A percentile compares a stretch with the other conserved stretches of the same genome.
These are phyloP conservation scores for Brettanomyces anomalus DNA, from an alignment of 805 yeast genomes.

Conservation along the genomic window DNA sequence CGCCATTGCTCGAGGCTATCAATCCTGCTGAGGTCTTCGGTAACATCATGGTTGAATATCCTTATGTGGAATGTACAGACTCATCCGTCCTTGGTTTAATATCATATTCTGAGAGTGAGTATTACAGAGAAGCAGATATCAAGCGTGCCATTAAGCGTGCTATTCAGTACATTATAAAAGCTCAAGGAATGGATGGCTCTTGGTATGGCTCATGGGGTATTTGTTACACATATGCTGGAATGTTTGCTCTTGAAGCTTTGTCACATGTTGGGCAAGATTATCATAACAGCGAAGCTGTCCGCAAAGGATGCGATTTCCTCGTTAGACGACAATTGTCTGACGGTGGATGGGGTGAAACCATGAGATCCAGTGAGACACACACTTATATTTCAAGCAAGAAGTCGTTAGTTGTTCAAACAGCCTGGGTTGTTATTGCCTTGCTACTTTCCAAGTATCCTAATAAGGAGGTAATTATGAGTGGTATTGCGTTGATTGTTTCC, in stretches of 20 bases:
- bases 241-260: constrained; percentile 96
- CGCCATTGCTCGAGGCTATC: constrained; percentile 62
- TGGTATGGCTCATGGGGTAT: constrained; percentile 99
- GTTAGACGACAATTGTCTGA: constrained; percentile 67
- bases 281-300: constrained; percentile 49
- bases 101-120: constrained; percentile 58
- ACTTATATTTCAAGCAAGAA: constrained; percentile 53
- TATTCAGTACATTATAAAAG: constrained; percentile 54
- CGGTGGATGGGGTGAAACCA: constrained; percentile 98
- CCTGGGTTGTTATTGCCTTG: constrained; percentile 86
- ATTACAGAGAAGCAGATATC: constrained; percentile 61
- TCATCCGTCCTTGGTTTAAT: constrained; percentile 85
- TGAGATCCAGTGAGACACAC: constrained; percentile 79
- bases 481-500: constrained; percentile 50
- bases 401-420: constrained; percentile 78
- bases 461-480: constrained; percentile 48
- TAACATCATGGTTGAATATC: constrained; percentile 96
- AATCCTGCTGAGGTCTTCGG: constrained; percentile 98
- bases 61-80: constrained; percentile 97
- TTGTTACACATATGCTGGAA: constrained; percentile 89
- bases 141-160: constrained; percentile 66
- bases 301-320: constrained; percentile 78
- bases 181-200: constrained; percentile 76
- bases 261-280: constrained; percentile 59
- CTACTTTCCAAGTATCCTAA: constrained; percentile 77